A percentile compares a stretch with the other conserved stretches of the same genome.
Evolutionary conservation across 345 rosid genomes (phyloP).

Genomic region (Syzygium oleosum): DNA sequence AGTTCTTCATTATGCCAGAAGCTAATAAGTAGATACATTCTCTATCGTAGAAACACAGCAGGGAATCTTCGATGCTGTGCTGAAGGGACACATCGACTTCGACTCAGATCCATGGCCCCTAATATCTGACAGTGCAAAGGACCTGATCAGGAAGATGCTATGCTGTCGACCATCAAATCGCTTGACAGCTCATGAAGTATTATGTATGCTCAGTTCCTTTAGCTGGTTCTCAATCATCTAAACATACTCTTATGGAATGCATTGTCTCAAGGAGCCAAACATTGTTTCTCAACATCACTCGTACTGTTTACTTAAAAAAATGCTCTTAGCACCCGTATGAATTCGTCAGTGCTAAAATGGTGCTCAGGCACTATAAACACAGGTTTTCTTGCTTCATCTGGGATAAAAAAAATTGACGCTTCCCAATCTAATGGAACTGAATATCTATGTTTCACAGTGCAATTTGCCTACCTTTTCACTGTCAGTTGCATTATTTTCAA

Average conservation of each 20-base stretch:
- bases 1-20: neutral
- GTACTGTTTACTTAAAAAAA: neutral
- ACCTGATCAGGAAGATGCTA: constrained; percentile 81
- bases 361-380: neutral
- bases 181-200: constrained; percentile 88
- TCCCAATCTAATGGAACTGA: neutral
- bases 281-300: neutral
- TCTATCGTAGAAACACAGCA: constrained; percentile 69
- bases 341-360: neutral
- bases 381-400: neutral
- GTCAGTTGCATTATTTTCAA: neutral
- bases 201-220: constrained; percentile 49
- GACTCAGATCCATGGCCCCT: constrained; percentile 96
- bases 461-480: neutral
- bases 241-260: neutral
- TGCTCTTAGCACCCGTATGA: neutral
- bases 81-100: constrained; percentile 85
- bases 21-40: neutral
- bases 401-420: neutral
- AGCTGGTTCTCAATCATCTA: neutral
- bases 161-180: constrained; percentile 69
- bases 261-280: neutral
- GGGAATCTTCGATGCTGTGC: constrained; percentile 94
- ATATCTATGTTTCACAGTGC: neutral
- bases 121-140: constrained; percentile 90